Evolutionary conservation across 495 filamentous ascomycete species (phyloP), one percentile per base, ranked within the genome.

Genomic region (Aspergillus sparsus): DNA sequence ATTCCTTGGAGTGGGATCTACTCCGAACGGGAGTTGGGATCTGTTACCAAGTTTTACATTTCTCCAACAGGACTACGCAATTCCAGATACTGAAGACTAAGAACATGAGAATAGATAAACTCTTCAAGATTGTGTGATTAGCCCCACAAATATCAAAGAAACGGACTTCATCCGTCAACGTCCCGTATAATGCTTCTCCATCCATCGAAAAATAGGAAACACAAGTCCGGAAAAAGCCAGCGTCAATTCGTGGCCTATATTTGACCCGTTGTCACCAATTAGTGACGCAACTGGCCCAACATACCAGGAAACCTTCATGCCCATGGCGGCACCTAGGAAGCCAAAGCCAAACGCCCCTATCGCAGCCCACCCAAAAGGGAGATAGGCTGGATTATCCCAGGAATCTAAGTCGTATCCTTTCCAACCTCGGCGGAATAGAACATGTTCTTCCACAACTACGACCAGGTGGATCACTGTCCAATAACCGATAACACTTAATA

Each of bases 401-500:
- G 78, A 72, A 53, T 82, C 79, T 16, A 83, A 76, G 42, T 70
- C 56, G 71, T 91, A 91, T 33, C 77, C 80, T 5, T 55, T 44
- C 71, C 84, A 79, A n/a, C 82, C 80, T 21, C 80, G 77, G 55
- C 82, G 82, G 77, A 86, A 91, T 62, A 90, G 57, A 70, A 89
- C 83, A 75, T 92, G 88, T 62, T 91, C 89, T 15, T 81, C 75
- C 18, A 89, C 69, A 2, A 84, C 72, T 46, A 91, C 78, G 41
- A 81, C 85, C 62, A 84, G 79, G 70, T 91, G 91, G 61, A 91
- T 89, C 13, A 87, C 83, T 3, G 89, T 81, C 87, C 88, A 92
- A 72, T 91, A 91, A 12, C 84, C 68, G 16, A 71, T 71, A 32
- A 68, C 68, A 49, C 66, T 71, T 1, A 71, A 57, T n/a, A 71